phyloP scores from a whole-genome alignment of 2,329 filamentous ascomycete genomes.

The Emydomyces testavorans region DNA sequence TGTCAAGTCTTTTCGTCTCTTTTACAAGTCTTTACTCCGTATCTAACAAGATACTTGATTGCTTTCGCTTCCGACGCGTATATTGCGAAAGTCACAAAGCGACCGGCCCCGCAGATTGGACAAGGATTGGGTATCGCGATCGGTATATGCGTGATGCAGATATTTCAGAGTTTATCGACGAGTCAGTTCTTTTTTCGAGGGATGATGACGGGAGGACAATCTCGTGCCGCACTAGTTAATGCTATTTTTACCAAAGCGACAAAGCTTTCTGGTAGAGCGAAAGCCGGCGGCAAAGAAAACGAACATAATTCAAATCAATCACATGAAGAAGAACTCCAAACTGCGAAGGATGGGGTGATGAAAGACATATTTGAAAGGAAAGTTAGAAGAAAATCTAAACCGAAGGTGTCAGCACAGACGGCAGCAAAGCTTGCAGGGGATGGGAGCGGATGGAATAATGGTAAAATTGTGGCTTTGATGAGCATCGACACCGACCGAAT shows the following conservation, averaged over 20 bases:
- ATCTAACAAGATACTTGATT: slow-evolving; percentile 75
- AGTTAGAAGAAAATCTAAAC: slow-evolving; percentile 21
- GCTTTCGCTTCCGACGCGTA: slow-evolving; percentile 73
- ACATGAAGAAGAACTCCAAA: slow-evolving; percentile 35
- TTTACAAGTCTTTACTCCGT: slow-evolving; percentile 69
- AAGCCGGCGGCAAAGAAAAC: slow-evolving; percentile 56
- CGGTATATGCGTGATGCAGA: slow-evolving; percentile 76
- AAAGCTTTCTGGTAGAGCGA: slow-evolving; percentile 76
- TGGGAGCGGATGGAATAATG: slow-evolving; percentile 80
- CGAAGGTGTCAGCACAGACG: slow-evolving; percentile 31
- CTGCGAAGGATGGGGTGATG: slow-evolving; percentile 34
- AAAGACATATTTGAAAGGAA: slow-evolving; percentile 29
- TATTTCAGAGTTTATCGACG: slow-evolving; percentile 64
- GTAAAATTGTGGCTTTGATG: slow-evolving; percentile 85
- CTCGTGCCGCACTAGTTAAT: slow-evolving; percentile 68
- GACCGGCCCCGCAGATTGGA: slow-evolving; percentile 55
- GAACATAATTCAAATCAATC: slow-evolving; percentile 40
- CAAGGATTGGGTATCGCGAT: slow-evolving; percentile 71
- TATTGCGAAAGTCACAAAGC: slow-evolving; percentile 43
- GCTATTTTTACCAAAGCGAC: slow-evolving; percentile 88
- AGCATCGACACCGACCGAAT: slow-evolving; percentile 89
- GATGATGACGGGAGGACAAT: slow-evolving; percentile 81
- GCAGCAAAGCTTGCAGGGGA: slow-evolving; percentile 50
- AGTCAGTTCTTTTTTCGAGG: slow-evolving; percentile 90
- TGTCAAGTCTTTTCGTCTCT: slow-evolving; percentile 64